A percentile compares a stretch with the other conserved stretches of the same genome.
These are phyloP conservation scores for Colletotrichum viniferum DNA, from an alignment of 2,329 filamentous ascomycete genomes.

Conservation along the genomic window DNA sequence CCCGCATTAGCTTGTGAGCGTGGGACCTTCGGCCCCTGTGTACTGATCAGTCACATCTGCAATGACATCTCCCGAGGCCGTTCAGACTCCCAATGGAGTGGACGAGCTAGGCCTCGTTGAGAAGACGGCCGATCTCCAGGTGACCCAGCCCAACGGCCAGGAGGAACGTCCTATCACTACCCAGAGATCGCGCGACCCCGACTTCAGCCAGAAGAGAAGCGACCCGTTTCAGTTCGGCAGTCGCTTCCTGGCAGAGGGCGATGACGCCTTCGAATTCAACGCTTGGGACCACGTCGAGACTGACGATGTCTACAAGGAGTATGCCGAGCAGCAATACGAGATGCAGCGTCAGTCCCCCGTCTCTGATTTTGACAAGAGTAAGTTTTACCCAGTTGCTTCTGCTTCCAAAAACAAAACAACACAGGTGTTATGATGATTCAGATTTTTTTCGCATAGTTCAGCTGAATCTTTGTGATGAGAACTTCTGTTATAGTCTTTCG, in stretches of 20 bases:
- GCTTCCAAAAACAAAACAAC: not conserved
- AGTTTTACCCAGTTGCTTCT: conserved; percentile 34
- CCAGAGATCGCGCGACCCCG: conserved; percentile 73
- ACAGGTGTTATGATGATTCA: conserved; percentile 29
- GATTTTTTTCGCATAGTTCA: conserved; percentile 60
- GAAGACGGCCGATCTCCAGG: conserved; percentile 26
- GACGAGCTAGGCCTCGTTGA: conserved; percentile 25
- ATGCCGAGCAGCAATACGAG: conserved; percentile 81
- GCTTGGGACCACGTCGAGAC: conserved; percentile 98
- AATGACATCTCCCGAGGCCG: conserved; percentile 9
- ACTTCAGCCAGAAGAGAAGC: conserved; percentile 79
- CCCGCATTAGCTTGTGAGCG: not conserved
- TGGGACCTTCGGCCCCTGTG: not conserved
- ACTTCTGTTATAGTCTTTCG: conserved; percentile 68
- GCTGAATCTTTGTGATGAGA: conserved; percentile 62
- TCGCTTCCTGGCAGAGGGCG: conserved; percentile 79
- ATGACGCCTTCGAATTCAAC: conserved; percentile 96
- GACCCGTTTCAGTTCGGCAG: conserved; percentile 97
- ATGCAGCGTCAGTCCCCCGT: conserved; percentile 87
- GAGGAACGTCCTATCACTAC: conserved; percentile 45
- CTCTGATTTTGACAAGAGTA: conserved; percentile 89
- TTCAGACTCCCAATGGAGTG: not conserved
- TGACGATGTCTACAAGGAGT: conserved; percentile 85
- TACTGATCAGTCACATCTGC: not conserved
- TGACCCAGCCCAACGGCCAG: conserved; percentile 12